Evolutionary conservation across 169 alveolate genomes (phyloP).

Genomic region (Babesia ovis): DNA sequence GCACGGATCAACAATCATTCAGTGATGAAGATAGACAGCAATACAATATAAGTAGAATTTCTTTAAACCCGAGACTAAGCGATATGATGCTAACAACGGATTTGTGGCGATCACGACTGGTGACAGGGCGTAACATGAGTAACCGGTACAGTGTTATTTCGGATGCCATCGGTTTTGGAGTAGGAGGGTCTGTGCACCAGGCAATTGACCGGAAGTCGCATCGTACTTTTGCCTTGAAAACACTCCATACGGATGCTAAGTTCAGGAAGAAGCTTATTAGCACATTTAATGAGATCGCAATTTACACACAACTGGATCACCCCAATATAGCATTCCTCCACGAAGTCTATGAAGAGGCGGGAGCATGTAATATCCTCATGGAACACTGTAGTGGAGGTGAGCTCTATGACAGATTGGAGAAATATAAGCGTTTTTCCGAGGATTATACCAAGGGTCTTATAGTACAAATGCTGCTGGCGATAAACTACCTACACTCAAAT

Average conservation of each 20-base stretch:
- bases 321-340: constrained; percentile 65
- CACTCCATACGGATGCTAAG: constrained; percentile 16
- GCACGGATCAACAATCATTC: background rate
- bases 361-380: constrained; percentile 80
- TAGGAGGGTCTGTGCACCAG: constrained; percentile 67
- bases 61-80: constrained; percentile 24
- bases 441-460: constrained; percentile 83
- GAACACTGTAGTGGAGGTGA: constrained; percentile 89
- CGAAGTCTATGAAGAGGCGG: constrained; percentile 57
- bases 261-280: constrained; percentile 47
- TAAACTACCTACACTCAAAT: constrained; percentile 85
- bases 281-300: constrained; percentile 50
- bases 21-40: background rate
- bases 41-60: background rate
- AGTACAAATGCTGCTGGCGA: constrained; percentile 82
- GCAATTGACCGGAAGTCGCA: constrained; percentile 48
- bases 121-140: constrained; percentile 7
- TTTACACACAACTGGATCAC: constrained; percentile 62
- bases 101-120: constrained; percentile 49
- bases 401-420: constrained; percentile 84
- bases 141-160: constrained; percentile 27
- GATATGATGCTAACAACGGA: constrained; percentile 55
- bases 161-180: constrained; percentile 61
- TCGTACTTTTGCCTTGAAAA: constrained; percentile 54
- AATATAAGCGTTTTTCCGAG: constrained; percentile 85